These are phyloP conservation scores for Globisporangium takayamanum DNA, from an alignment of 352 stramenopile genomes.

Conservation along the genomic window DNA sequence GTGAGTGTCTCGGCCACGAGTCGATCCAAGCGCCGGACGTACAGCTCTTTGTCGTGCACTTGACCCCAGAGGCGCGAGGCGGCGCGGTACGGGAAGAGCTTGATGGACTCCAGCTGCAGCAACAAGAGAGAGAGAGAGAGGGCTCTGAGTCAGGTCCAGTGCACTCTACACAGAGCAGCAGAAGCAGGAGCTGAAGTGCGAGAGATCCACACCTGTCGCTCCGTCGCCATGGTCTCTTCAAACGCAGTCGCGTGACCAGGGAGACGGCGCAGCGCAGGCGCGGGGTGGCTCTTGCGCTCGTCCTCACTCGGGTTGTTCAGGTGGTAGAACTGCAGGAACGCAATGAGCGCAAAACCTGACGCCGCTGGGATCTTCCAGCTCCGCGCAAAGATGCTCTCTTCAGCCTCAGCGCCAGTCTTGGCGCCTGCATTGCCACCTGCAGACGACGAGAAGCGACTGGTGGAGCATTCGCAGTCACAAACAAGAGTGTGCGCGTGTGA, in stretches of 20 bases:
- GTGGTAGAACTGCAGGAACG: conserved; percentile 62
- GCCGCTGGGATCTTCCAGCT: conserved; percentile 68
- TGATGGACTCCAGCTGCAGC: conserved; percentile 53
- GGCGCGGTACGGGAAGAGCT: conserved; percentile 72
- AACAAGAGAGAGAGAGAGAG: neutral
- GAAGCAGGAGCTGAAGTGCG: neutral
- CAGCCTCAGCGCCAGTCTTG: conserved; percentile 6
- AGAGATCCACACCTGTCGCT: conserved; percentile 31
- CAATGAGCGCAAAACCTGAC: conserved; percentile 62
- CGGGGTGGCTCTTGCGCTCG: conserved; percentile 54
- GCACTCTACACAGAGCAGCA: neutral
- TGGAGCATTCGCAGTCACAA: neutral
- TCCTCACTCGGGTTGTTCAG: conserved; percentile 57
- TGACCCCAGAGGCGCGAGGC: conserved; percentile 70
- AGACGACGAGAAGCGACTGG: conserved; percentile 13
- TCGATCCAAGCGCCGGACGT: conserved; percentile 14
- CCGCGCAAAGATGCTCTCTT: conserved; percentile 24
- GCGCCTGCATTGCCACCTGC: neutral
- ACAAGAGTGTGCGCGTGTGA: neutral
- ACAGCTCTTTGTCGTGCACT: conserved; percentile 79
- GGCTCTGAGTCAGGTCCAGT: neutral
- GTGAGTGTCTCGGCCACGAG: neutral
- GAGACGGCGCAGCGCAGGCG: conserved; percentile 37
- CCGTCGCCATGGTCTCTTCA: conserved; percentile 64
- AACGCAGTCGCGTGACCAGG: conserved; percentile 46